Evolutionary conservation across 176 grass and related monocot genomes (phyloP).

Genomic region (Bolboschoenus planiculmis): DNA sequence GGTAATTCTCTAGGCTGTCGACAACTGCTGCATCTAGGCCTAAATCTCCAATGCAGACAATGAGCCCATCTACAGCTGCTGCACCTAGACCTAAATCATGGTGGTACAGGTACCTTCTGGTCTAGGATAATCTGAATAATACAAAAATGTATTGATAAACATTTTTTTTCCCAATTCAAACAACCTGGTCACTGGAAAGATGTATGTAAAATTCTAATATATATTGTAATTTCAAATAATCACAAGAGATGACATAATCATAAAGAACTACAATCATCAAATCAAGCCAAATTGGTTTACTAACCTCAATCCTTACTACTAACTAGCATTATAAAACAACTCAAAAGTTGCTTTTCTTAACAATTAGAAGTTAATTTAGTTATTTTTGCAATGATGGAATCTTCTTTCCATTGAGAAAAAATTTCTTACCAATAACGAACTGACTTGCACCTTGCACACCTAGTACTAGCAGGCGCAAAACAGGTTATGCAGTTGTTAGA

Average conservation of each 20-base stretch:
- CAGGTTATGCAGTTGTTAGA: not conserved
- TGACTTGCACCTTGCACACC: not conserved
- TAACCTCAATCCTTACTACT: not conserved
- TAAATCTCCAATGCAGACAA: conserved; percentile 40
- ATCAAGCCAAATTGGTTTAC: not conserved
- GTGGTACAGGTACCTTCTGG: not conserved
- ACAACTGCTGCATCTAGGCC: conserved; percentile 45
- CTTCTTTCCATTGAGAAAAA: not conserved
- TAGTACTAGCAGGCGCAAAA: not conserved
- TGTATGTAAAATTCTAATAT: not conserved
- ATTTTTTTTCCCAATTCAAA: not conserved
- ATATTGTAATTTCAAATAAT: not conserved
- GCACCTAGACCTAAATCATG: not conserved
- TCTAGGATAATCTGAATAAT: not conserved
- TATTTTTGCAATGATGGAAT: not conserved
- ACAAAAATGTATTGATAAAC: not conserved
- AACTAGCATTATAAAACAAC: not conserved
- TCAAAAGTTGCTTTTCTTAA: not conserved
- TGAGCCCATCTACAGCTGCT: not conserved
- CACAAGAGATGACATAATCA: too few species aligned
- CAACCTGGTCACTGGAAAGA: not conserved
- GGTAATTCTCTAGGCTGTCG: conserved; percentile 36
- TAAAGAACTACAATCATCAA: not conserved
- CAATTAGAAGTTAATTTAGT: not conserved
- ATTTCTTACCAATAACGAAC: not conserved